These are phyloP conservation scores for Torrubiella hemipterigena DNA, from an alignment of 2,329 filamentous ascomycete species.

Conservation along the genomic window DNA sequence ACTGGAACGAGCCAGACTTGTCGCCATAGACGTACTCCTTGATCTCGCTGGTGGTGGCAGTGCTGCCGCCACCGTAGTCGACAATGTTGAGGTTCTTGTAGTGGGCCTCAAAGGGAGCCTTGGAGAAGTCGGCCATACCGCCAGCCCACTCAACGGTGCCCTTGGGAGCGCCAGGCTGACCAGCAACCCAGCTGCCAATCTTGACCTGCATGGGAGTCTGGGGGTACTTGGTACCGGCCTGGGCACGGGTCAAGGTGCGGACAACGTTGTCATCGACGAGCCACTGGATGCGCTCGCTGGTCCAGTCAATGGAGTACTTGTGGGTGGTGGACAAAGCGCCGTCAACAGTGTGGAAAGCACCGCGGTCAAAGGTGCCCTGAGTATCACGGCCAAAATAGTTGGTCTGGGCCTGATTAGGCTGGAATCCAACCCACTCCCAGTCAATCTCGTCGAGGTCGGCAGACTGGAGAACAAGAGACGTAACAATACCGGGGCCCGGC, in stretches of 20 bases:
- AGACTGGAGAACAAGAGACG: conserved; percentile 79
- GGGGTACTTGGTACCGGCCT: conserved; percentile 44
- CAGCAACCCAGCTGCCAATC: conserved; percentile 56
- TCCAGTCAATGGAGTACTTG: conserved; percentile 62
- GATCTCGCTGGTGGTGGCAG: conserved; percentile 23
- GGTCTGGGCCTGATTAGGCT: conserved; percentile 64
- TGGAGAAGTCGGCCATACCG: conserved; percentile 44
- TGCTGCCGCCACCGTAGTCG: conserved; percentile 40
- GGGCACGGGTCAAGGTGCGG: conserved; percentile 50
- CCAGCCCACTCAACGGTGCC: conserved; percentile 66
- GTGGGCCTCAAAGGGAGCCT: conserved; percentile 41
- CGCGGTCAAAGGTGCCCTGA: conserved; percentile 59
- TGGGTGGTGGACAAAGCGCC: conserved; percentile 48
- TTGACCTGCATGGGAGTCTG: conserved; percentile 65
- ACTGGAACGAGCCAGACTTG: conserved; percentile 33
- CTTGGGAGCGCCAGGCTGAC: conserved; percentile 42
- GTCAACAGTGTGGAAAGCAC: conserved; percentile 45
- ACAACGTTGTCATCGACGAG: conserved; percentile 48
- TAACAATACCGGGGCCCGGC: conserved; percentile 75
- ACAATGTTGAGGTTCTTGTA: conserved; percentile 44
- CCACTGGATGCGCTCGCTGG: conserved; percentile 50
- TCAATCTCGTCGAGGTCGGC: conserved; percentile 88
- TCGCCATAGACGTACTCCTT: conserved; percentile 41
- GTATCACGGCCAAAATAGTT: conserved; percentile 77
- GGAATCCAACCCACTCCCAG: conserved; percentile 86